Percentiles rank a stretch among this genome's conserved stretches.
Evolutionary conservation across 1,139 yeast species (phyloP).

Genomic region (Candida pseudoviswanathii): DNA sequence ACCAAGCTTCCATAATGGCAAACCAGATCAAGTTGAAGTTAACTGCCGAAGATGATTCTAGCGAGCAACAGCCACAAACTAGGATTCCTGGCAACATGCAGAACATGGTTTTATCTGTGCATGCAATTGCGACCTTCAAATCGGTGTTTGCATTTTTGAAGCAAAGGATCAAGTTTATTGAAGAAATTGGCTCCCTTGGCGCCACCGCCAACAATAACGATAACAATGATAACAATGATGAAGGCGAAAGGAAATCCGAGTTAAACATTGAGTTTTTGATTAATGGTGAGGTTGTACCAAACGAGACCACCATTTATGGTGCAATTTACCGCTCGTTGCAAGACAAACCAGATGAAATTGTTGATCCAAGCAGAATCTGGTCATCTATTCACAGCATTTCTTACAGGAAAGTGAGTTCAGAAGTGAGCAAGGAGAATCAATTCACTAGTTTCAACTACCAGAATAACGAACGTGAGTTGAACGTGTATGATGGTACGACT

Average conservation of each 20-base stretch:
- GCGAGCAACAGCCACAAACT: conserved; percentile 19
- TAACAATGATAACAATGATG: conserved; percentile 8
- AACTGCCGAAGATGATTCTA: conserved; percentile 24
- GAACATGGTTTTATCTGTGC: conserved; percentile 66
- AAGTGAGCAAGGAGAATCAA: conserved; percentile 18
- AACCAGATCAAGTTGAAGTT: conserved; percentile 69
- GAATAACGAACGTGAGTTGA: conserved; percentile 34
- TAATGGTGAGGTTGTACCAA: conserved; percentile 62
- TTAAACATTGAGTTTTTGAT: conserved; percentile 59
- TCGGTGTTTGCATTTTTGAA: conserved; percentile 67
- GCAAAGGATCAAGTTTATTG: conserved; percentile 31
- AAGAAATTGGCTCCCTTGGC: conserved; percentile 14
- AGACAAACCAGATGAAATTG: conserved; percentile 36
- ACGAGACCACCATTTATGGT: conserved; percentile 77
- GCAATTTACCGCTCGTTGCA: conserved; percentile 65
- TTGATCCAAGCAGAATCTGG: conserved; percentile 61
- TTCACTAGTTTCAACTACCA: conserved; percentile 17
- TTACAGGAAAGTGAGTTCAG: conserved; percentile 43
- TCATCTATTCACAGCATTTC: conserved; percentile 52
- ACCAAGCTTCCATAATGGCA: conserved; percentile 64
- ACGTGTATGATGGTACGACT: conserved; percentile 46
- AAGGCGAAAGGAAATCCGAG: conserved; percentile 14
- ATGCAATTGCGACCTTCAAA: conserved; percentile 84
- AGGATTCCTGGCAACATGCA: conserved; percentile 33
- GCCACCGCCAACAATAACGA: background rate